Evolutionary conservation across 2,329 filamentous ascomycete genomes (phyloP), one percentile per base, ranked within the genome.

Genomic region (Aspergillus sp.): DNA sequence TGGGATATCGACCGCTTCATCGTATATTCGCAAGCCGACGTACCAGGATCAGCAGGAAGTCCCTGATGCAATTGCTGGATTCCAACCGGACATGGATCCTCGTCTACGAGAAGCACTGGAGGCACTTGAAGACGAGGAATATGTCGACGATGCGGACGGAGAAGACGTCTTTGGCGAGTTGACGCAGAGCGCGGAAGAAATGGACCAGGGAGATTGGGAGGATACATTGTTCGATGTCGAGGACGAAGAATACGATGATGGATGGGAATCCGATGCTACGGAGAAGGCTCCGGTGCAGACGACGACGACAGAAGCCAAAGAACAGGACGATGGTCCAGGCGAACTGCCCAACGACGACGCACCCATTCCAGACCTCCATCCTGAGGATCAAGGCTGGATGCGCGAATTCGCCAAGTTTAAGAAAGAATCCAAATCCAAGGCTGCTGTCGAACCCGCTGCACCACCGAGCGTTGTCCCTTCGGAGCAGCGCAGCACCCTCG

Each of bases 11-110:
- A 70, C 62, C 3, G 54, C 88, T 0, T 88, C 85, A 6, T 88
- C 89, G 60, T 91, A 88, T 62, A 75, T 90, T 41, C 80, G 81
- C 46, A 81, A 83, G 59, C 72, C 80, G 30, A 89, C 85, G 41
- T 97, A 97, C 64, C 88, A 97, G 66, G 85, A 89, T 46, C 89
- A 96, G 70, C 93, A 98, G 68, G 81, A 95, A 58, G 73, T 97
- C 1, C 93, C 93, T 1, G 93, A 98, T 69, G 83, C 82, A 5
- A 86, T 98, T 59, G 85, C 86, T 2, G 93, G 93, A 0, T 95
- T 98, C 66, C 86, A 98, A 68, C 93, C 94, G 5, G 90, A 97
- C 62, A 97, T 98, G 93, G 94, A 98, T 61, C 90, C 90, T 2
- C 78, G 91, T 35, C 66, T 98, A 56, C 80, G 93, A 41, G 93